Percentiles rank a stretch among this genome's conserved stretches.
phyloP scores from a whole-genome alignment of 345 rosid genomes.

The Gynandropsis gynandra region DNA sequence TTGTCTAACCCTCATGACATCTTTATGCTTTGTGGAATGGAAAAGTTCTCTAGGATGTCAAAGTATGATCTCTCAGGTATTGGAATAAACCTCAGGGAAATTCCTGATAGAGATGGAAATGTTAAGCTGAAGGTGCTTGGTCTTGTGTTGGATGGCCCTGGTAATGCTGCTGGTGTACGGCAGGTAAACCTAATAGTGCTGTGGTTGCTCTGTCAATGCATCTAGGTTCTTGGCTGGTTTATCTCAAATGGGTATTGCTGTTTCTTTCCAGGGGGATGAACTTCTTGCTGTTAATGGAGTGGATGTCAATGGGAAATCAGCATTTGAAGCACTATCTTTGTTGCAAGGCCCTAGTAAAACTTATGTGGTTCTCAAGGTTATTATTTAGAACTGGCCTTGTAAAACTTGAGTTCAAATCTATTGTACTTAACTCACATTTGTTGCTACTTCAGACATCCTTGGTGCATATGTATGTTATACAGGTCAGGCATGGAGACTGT shows the following conservation, averaged over 20 bases:
- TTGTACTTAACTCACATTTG: too few relatives aligned
- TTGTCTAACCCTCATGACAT: constrained; percentile 27
- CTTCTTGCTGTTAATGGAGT: constrained; percentile 70
- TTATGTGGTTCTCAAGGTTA: constrained; percentile 71
- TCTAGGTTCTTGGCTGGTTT: not conserved
- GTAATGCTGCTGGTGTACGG: constrained; percentile 72
- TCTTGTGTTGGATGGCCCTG: constrained; percentile 80
- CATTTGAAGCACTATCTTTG: constrained; percentile 89
- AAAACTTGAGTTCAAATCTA: too few relatives aligned
- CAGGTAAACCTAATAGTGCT: constrained; percentile 43
- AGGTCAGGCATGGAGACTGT: constrained; percentile 92
- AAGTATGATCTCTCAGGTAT: constrained; percentile 89
- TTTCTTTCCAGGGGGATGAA: constrained; percentile 67
- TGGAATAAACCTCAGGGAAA: constrained; percentile 89
- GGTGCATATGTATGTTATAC: constrained; percentile 17
- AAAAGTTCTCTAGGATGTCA: constrained; percentile 94
- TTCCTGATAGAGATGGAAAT: constrained; percentile 58
- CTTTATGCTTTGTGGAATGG: constrained; percentile 25
- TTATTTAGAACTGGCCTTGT: too few relatives aligned
- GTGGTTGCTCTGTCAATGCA: not conserved
- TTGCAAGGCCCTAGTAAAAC: constrained; percentile 93
- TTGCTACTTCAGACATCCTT: too few relatives aligned
- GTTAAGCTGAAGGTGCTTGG: constrained; percentile 75
- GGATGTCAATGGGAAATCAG: constrained; percentile 77
- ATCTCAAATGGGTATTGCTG: not conserved